Base-by-base conservation (phyloP, 768 basidiomycete genomes). In the Naganishia onofrii region DNA sequence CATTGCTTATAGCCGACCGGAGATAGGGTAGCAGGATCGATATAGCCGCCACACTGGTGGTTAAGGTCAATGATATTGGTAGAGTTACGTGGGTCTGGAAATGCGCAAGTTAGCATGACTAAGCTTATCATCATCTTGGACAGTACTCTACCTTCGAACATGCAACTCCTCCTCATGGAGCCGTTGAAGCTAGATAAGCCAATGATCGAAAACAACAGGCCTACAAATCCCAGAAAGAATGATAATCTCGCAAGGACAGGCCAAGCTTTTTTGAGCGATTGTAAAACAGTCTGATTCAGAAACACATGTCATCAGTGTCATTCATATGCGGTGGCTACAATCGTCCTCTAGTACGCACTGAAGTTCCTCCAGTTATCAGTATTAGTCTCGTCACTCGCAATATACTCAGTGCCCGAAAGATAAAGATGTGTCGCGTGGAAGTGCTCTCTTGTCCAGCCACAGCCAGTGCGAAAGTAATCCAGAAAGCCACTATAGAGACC, bases 141-240 rank as follows among this genome's bases (percentile, higher is more conserved):
- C 38, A 68, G 34, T 17, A 75, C 74, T 51, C 12, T 38, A 69
- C 71, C 75, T 23, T 74, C 68, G 70, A 77, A 73, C 2, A 81
- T 68, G 70, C 85, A 85, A 19, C 70, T 67, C 9, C 85, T 77
- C 7, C 88, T 84, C 51, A 90, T 83, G 0, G 92, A 93, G 0
- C 92, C 93, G 69, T 89, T 87, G 84, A 99, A 99, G 0, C 91
- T 87, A 74, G 97, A 92, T 0, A 96, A 86, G n/a, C 95, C 94
- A 69, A 96, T 90, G 76, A 97, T 90, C 3, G 91, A 92, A 80
- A 97, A 96, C 7, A 98, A 76, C 15, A 87, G 82, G 83, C 93
- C 89, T 0, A 93, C 93, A 75, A 97, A 97, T 26, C 93, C 73
- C 19, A 96, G 90, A 77, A 97, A 97, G 79, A 91, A 90, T 0